Base-by-base conservation (phyloP, 106 monocot species). In the Allium fistulosum region DNA sequence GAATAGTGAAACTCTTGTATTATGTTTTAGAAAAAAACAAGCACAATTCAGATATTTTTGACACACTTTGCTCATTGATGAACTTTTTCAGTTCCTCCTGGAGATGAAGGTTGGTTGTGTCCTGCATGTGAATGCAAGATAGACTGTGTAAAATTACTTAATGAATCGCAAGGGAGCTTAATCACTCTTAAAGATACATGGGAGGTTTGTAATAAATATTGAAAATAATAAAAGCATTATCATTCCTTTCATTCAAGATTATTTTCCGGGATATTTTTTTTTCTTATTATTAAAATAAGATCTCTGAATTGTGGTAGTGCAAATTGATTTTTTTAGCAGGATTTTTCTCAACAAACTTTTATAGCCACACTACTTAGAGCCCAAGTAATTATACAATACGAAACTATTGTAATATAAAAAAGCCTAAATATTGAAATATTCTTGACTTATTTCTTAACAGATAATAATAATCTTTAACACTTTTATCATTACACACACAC, bases 111-210 rank as follows among this genome's bases (percentile, higher is more conserved):
- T 47, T 99, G 93, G 99, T 60, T 99, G 57, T 99, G 99, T 66
- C 93, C 87, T 65, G 85, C 76, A 46, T 99, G 99, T 80, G 90
- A 87, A 80, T 99, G 99, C 82, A 99, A 99, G 75, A 64, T 85
- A 27, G 87, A 99, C 52, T 99, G 90, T 57, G 61, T 99, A 57
- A 80, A 84, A 37, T 72, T 90, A 26, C 78, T 99, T 56, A 87
- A 87, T 70, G 99, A 99, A 59, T 61, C 74, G 37, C 79, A 79
- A 59, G 93, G 77, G 76, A 80, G 61, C n/a, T 62, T 82, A 69
- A 77, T 99, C 37, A 75, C 76, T 53, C 74, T 93, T 22, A 77
- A 83, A 64, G 88, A 93, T 65, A 63, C 69, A 18, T 93, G 89
- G 93, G 87, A 93, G 90, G 99, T 99, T 81, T 77, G 78, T 51